Evolutionary conservation across 306 rosid genomes (phyloP), one percentile per base, ranked within the genome.

Genomic region (Heteromeles arbutifolia): DNA sequence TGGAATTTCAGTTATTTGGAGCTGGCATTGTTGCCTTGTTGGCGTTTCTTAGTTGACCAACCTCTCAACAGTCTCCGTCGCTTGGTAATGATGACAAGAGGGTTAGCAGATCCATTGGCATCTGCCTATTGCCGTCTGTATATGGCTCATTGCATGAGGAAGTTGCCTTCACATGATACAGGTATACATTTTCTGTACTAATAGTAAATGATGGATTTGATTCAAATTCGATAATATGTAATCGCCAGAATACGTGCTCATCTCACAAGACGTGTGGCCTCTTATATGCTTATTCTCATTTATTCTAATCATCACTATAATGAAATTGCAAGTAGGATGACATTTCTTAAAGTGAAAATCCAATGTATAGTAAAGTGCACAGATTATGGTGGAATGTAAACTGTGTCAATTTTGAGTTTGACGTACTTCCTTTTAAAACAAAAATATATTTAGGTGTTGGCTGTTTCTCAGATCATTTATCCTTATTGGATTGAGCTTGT

Each of bases 71-170:
- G 81, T 80, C 81, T 90, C 67, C 79, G 41, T 43, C 98, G 98
- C 75, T 83, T 92, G 92, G 93, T 90, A 65, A 85, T 77, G 93
- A 95, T 95, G 98, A 74, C 56, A 43, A 86, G 98, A 81, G 98
- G 98, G 69, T 77, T 95, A 82, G 93, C 92, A 70, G 96, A 95
- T 92, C 96, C 98, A 3, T 82, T 95, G 78, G 96, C 96, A 80
- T 95, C 93, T 67, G 88, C 97, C 37, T 95, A 87, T 84, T 95
- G 97, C 81, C 86, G 84, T 82, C 83, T 95, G 41, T 95, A 92
- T 77, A 81, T 90, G 85, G 84, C 85, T 79, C 91, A 82, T 82
- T 85, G 93, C 82, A 87, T 90, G 69, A 92, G 81, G 87, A 95
- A 95, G 90, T 70, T 95, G 59, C 91, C 84, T 82, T 74, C 87